Evolutionary conservation across 164 flowering plant species (phyloP).

Genomic region (Vitis rotundifolia): DNA sequence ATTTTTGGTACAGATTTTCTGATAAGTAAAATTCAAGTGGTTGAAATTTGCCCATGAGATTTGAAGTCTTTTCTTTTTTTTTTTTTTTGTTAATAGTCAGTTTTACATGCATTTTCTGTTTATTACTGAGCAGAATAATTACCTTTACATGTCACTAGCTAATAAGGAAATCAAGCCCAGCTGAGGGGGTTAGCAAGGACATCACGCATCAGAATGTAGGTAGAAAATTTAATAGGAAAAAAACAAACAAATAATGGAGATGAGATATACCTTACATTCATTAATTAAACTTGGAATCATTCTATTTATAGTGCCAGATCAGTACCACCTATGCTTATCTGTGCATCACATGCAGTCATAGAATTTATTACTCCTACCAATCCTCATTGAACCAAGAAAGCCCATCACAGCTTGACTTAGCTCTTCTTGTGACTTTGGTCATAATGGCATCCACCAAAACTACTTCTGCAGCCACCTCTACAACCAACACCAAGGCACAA

Average conservation of each 20-base stretch:
- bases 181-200: not conserved
- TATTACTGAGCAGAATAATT: too few relatives aligned
- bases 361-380: not conserved
- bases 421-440: not conserved
- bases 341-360: not conserved
- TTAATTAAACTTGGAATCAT: not conserved
- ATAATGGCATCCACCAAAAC: slow-evolving; percentile 6
- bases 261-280: not conserved
- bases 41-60: too few relatives aligned
- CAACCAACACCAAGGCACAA: slow-evolving; percentile 1
- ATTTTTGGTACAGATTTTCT: too few relatives aligned
- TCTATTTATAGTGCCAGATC: not conserved
- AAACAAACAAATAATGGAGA: slow-evolving; percentile 10
- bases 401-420: not conserved
- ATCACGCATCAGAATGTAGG: not conserved
- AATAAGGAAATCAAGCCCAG: slow-evolving; percentile 1
- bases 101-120: too few relatives aligned
- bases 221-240: slow-evolving; percentile 3
- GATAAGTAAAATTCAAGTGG: too few relatives aligned
- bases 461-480: not conserved
- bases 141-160: not conserved
- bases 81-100: too few relatives aligned
- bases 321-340: not conserved
- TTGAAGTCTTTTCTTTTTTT: too few relatives aligned
- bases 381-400: not conserved